Evolutionary conservation across 2,329 filamentous ascomycete genomes (phyloP).

Genomic region (Spiromastix sp.): DNA sequence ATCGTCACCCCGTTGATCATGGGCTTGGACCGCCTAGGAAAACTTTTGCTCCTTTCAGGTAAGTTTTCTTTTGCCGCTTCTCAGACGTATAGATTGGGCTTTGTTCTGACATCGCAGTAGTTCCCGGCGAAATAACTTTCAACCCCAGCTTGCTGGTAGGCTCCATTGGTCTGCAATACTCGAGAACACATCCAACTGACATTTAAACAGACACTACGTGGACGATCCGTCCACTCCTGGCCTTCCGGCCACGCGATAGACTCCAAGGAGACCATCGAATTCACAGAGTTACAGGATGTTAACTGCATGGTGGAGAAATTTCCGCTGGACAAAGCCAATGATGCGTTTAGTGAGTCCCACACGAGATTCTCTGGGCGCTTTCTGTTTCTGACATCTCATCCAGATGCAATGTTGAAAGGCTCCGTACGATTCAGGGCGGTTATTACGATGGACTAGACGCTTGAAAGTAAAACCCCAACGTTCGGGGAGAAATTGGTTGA

Average conservation of each 20-base stretch:
- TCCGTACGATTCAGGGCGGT: conserved; percentile 9
- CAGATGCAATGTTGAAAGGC: conserved; percentile 9
- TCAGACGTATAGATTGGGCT: no score
- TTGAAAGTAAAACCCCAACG: no score
- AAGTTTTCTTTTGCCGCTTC: conserved; percentile 1
- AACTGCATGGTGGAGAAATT: conserved; percentile 46
- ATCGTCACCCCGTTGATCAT: conserved; percentile 25
- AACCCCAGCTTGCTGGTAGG: conserved; percentile 10
- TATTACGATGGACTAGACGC: conserved; percentile 8
- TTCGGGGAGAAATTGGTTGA: no score
- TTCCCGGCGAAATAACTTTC: conserved; percentile 15
- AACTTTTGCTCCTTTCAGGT: conserved; percentile 24
- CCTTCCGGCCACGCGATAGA: conserved; percentile 44
- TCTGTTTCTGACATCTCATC: not conserved
- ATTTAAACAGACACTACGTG: conserved; percentile 31
- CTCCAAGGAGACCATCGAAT: conserved; percentile 42
- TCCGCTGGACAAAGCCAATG: conserved; percentile 39
- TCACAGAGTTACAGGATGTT: conserved; percentile 38
- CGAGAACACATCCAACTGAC: no score
- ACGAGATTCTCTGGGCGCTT: not conserved
- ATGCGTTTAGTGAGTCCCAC: conserved; percentile 33
- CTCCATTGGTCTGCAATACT: no score
- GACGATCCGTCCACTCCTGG: conserved; percentile 41
- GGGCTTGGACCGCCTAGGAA: conserved; percentile 26
- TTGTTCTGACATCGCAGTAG: no score